These are phyloP conservation scores for Knufia fluminis DNA, from an alignment of 2,329 filamentous ascomycete genomes.

Conservation along the genomic window DNA sequence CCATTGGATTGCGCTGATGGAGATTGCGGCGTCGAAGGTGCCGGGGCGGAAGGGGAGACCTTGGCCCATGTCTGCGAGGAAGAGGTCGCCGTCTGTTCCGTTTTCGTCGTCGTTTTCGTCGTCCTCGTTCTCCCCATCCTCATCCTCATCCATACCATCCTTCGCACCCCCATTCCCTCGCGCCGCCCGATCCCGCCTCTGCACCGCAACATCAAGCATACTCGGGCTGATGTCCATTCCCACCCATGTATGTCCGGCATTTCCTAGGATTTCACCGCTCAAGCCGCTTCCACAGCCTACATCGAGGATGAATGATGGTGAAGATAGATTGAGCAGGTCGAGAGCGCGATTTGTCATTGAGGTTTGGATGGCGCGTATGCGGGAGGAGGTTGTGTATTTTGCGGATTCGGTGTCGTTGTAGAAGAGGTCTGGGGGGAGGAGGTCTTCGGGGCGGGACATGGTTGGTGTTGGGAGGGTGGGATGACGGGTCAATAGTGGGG, in stretches of 20 bases:
- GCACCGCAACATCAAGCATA: slow-evolving; percentile 94
- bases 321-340: slow-evolving; percentile 71
- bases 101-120: slow-evolving; percentile 9
- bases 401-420: slow-evolving; percentile 93
- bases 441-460: slow-evolving; percentile 97
- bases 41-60: slow-evolving; percentile 89
- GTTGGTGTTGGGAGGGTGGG: slow-evolving; percentile 26
- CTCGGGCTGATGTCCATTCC: slow-evolving; percentile 90
- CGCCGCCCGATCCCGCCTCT: slow-evolving; percentile 41
- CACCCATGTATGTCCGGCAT: slow-evolving; percentile 85
- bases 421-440: slow-evolving; percentile 91
- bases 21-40: slow-evolving; percentile 88
- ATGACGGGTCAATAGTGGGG: too few species aligned
- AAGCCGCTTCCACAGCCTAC: slow-evolving; percentile 94
- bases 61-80: slow-evolving; percentile 90
- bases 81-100: slow-evolving; percentile 86
- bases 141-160: background rate
- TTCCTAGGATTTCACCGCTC: slow-evolving; percentile 83
- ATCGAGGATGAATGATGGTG: slow-evolving; percentile 83
- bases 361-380: slow-evolving; percentile 91
- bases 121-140: slow-evolving; percentile 3
- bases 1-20: slow-evolving; percentile 96
- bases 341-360: slow-evolving; percentile 91
- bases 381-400: slow-evolving; percentile 94
- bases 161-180: background rate